A percentile compares a stretch with the other conserved stretches of the same genome.
Evolutionary conservation across 352 stramenopile genomes (phyloP).

Genomic region (Pythium aphanidermatum): DNA sequence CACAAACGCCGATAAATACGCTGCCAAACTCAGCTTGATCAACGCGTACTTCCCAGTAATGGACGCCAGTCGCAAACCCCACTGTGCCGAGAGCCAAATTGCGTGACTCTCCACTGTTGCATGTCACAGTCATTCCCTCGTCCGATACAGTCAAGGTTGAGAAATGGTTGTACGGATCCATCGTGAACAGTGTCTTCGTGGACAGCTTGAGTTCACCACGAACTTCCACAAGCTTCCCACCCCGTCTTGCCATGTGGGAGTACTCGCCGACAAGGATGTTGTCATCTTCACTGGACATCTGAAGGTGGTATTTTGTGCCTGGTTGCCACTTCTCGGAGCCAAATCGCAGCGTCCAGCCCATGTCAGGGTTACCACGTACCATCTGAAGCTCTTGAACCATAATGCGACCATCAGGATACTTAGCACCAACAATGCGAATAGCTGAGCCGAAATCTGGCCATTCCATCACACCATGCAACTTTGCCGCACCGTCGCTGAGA

Average conservation of each 20-base stretch:
- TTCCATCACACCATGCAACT: conserved; percentile 63
- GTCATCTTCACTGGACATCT: conserved; percentile 10
- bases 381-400: conserved; percentile 80
- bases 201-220: conserved; percentile 55
- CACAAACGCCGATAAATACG: conserved; percentile 96
- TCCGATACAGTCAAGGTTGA: conserved; percentile 73
- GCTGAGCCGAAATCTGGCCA: conserved; percentile 80
- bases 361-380: conserved; percentile 72
- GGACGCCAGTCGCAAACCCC: conserved; percentile 87
- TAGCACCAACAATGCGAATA: conserved; percentile 54
- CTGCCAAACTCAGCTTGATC: conserved; percentile 97
- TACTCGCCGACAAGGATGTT: conserved; percentile 53
- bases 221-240: conserved; percentile 59
- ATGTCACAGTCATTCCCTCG: conserved; percentile 73
- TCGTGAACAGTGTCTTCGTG: conserved; percentile 77
- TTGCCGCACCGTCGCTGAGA: conserved; percentile 12
- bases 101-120: conserved; percentile 76
- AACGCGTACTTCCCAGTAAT: conserved; percentile 98
- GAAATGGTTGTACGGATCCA: conserved; percentile 76
- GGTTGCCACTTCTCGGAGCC: conserved; percentile 83
- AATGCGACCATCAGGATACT: conserved; percentile 46
- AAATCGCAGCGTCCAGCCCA: conserved; percentile 86
- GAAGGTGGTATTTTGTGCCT: conserved; percentile 76
- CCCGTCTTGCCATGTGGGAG: conserved; percentile 42
- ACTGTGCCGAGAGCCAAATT: conserved; percentile 82